Base-by-base conservation (phyloP, 176 grass and related monocot genomes). In the Aegilops bicornis region DNA sequence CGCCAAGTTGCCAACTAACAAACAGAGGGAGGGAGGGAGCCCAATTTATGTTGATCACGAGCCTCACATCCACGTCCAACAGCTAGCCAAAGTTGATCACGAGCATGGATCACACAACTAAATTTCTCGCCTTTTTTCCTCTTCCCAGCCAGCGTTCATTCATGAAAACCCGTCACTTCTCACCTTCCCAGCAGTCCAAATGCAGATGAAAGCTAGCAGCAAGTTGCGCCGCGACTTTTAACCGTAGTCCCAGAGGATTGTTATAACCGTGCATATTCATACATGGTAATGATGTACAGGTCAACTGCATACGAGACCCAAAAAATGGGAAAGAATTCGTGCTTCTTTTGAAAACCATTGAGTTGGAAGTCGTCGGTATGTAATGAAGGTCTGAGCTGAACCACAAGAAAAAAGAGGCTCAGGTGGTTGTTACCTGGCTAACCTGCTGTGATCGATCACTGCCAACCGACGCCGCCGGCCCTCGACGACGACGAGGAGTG, bases 1-100 rank as follows among this genome's bases (percentile, higher is more conserved):
- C 60, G 85, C 73, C 87, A 83, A 58, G 54, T 58, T 77, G 85
- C 68, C 87, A 83, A 45, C 43, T 45, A 45, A 83, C 78, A 36
- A 85, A 64, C 36, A 24, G 79, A 82, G 87, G 22, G 50, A 82
- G 73, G 13, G 45, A 52, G 5, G 48, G 48, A 17, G 48, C 32
- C 23, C 81, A 61, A 79, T 58, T 87, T 84, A 91, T 80, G 59
- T 83, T 10, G 75, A 3, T 91, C 92, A 94, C 87, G 85, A 82
- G 85, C 50, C 78, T 91, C 59, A 69, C 88, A 79, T 85, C 85
- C 23, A 64, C 79, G 78, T 90, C 89, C 43, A 81, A 78, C 72
- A 71, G 56, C 79, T 32, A 69, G 8, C 3, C 82, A 83, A 86
- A 90, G 60, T 82, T 37, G 30, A 75, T 76, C 73, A 76, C 73